Conservation (phyloP, 2,329 filamentous ascomycete genomes). For the Nigrospora sphaerica region DNA sequence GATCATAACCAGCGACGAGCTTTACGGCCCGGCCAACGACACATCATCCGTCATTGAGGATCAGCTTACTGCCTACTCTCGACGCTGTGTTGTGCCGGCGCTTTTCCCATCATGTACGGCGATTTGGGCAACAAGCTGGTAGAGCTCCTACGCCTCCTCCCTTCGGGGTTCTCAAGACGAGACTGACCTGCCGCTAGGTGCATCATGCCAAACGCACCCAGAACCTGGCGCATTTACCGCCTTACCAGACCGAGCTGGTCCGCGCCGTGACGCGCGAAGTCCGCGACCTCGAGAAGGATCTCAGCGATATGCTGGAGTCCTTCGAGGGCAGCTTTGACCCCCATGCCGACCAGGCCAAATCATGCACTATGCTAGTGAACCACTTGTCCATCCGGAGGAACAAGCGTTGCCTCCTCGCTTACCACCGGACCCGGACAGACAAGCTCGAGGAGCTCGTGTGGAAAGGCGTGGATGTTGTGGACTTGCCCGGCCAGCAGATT, state of each 20-base stretch:
- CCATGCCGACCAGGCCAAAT: constrained; percentile 70
- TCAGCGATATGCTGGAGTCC: constrained; percentile 69
- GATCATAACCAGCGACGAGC: background rate
- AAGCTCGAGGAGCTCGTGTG: constrained; percentile 92
- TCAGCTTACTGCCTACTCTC: background rate
- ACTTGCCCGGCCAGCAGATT: constrained; percentile 54
- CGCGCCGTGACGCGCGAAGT: constrained; percentile 85
- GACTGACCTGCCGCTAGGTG: constrained; percentile 49
- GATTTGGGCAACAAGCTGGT: constrained; percentile 83
- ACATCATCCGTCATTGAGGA: background rate
- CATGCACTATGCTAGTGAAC: constrained; percentile 84
- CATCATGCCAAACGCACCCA: constrained; percentile 94
- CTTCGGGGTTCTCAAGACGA: background rate
- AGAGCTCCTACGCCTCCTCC: background rate
- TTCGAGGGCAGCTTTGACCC: constrained; percentile 85
- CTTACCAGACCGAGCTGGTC: constrained; percentile 88
- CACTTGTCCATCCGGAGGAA: constrained; percentile 93
- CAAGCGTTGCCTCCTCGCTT: constrained; percentile 90
- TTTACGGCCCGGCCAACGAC: background rate
- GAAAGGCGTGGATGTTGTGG: constrained; percentile 78
- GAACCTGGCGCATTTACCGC: constrained; percentile 75
- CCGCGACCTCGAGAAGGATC: constrained; percentile 84
- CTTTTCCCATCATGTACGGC: constrained; percentile 62
- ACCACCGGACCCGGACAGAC: constrained; percentile 83
- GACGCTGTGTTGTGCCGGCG: background rate